Percentiles rank a stretch among this genome's conserved stretches.
phyloP scores from a whole-genome alignment of 768 basidiomycete genomes.

The Russula abietina region DNA sequence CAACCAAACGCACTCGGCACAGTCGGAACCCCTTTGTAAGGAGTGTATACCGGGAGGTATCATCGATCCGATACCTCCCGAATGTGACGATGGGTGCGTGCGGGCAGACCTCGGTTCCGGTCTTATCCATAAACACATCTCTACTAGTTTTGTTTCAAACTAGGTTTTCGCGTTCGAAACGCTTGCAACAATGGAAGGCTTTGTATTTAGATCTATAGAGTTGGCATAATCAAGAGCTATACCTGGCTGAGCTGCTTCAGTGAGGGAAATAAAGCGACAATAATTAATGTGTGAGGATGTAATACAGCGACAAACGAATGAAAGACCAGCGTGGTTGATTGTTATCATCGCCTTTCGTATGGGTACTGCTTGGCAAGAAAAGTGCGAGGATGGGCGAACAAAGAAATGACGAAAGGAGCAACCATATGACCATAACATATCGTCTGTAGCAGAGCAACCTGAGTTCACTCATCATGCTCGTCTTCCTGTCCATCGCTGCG shows the following conservation, averaged over 20 bases:
- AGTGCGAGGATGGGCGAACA: slow-evolving; percentile 20
- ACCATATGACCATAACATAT: not conserved
- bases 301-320: slow-evolving; percentile 3
- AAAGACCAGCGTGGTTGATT: not conserved
- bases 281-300: not conserved
- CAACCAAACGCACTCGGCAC: too few species aligned
- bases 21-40: too few species aligned
- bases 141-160: too few species aligned
- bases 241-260: not conserved
- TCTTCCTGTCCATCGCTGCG: slow-evolving; percentile 30
- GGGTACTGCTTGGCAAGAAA: not conserved
- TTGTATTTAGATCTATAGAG: not conserved
- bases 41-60: too few species aligned
- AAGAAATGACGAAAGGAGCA: slow-evolving; percentile 13
- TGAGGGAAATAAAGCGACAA: not conserved
- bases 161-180: not conserved
- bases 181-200: not conserved
- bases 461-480: slow-evolving; percentile 11
- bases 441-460: not conserved
- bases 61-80: too few species aligned
- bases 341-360: slow-evolving; percentile 2
- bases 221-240: not conserved
- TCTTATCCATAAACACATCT: too few species aligned
- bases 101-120: slow-evolving; percentile 33
- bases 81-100: too few species aligned